Percentiles rank a stretch among this genome's conserved stretches.
phyloP scores from a whole-genome alignment of 2,329 filamentous ascomycete genomes.

The Alternaria gansuensis region DNA sequence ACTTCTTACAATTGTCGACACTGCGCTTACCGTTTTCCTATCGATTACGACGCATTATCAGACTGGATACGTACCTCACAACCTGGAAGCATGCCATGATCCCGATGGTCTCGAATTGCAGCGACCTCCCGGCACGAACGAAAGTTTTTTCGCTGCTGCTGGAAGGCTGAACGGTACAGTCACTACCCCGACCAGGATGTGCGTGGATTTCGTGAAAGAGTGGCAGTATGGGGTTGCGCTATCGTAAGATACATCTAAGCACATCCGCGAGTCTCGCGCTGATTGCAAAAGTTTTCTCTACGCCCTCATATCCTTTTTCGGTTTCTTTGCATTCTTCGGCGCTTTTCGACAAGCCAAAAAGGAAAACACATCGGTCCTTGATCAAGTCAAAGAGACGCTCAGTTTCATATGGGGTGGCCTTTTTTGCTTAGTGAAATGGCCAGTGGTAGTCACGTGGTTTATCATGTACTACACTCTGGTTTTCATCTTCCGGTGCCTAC shows the following conservation, averaged over 20 bases:
- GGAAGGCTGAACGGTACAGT: constrained; percentile 36
- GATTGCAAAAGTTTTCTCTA: constrained; percentile 21
- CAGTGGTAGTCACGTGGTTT: constrained; percentile 3
- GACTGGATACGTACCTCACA: constrained; percentile 19
- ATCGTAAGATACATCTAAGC: constrained; percentile 21
- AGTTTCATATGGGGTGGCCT: not conserved
- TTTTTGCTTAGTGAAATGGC: constrained; percentile 4
- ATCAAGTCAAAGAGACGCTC: not conserved
- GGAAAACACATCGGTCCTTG: constrained; percentile 3
- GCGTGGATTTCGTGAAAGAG: constrained; percentile 34
- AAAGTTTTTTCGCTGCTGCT: constrained; percentile 42
- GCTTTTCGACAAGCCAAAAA: constrained; percentile 1
- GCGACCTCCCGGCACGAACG: constrained; percentile 30
- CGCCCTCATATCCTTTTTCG: constrained; percentile 24
- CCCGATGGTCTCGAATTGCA: constrained; percentile 3
- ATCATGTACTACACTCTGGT: constrained; percentile 21
- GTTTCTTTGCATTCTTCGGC: constrained; percentile 19
- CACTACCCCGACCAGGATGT: constrained; percentile 31
- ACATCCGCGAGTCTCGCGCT: not conserved
- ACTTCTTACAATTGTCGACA: constrained; percentile 21
- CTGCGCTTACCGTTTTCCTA: constrained; percentile 15
- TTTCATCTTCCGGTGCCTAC: constrained; percentile 32
- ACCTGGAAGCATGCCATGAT: constrained; percentile 7
- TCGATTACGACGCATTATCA: constrained; percentile 18
- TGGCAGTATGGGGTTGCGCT: constrained; percentile 34